Base-by-base conservation (phyloP, 371 early-diverging fungal species). In the Mucor irregularis region DNA sequence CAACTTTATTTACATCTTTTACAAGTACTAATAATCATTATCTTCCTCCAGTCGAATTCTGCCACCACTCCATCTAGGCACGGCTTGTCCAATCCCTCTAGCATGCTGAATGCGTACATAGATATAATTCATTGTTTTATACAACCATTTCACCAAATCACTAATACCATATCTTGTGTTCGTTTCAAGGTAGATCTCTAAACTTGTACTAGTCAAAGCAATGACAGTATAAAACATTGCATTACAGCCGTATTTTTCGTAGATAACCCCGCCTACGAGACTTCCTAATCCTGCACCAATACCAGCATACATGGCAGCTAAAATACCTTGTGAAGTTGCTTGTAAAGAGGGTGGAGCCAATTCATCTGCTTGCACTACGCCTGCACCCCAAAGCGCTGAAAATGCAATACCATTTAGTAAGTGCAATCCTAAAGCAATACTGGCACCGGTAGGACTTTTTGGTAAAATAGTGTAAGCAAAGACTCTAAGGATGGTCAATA, bases 231-330 rank as follows among this genome's bases (percentile, higher is more conserved):
- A 73, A 44, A 79, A 79, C 80, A 79, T 79, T 24, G 62, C 51
- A 30, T 66, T 67, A 37, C 72, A 70, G 0, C 80, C 80, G 29
- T 65, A 69, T n/a, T 59, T 58, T 49, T 70, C 72, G 47, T 74
- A 76, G 5, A 79, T 62, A 1, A 74, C 53, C 8, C 80, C 80
- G 13, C 76, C 80, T 39, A 79, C 57, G 14, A 79, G 43, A 54
- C 74, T 75, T 5, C 80, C 80, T 4, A 74, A 38, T 2, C 80
- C 80, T 16, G 80, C 72, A 24, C 80, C 80, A 3, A 79, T 49
- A 53, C 80, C 80, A 14, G 80, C 72, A 61, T 79, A 79, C 76
- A 79, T 76, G 16, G 80, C 80, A 21, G 80, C 80, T 30, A 79
- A 57, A 3, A 79, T 37, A 49, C 78, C 79, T 68, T 79, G 79